Evolutionary conservation across 2,329 filamentous ascomycete genomes (phyloP).

Genomic region (Lecanicillium sp.): DNA sequence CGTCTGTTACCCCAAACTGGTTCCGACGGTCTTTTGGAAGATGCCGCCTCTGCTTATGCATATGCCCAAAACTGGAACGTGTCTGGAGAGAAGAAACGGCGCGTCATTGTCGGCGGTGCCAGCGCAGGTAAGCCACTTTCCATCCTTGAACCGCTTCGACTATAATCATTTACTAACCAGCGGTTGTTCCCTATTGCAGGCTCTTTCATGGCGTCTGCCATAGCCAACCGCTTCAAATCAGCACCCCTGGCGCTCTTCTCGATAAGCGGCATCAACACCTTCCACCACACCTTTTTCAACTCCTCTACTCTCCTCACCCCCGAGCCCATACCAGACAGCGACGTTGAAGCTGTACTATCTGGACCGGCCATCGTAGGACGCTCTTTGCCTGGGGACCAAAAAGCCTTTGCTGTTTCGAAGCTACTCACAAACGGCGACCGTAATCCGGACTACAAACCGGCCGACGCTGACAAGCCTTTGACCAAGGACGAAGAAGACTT

Average conservation of each 20-base stretch:
- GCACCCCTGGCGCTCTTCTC: conserved; percentile 24
- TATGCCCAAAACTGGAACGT: conserved; percentile 19
- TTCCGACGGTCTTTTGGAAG: conserved; percentile 19
- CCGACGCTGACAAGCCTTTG: background rate
- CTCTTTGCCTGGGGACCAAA: conserved; percentile 3
- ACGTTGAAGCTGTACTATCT: conserved; percentile 15
- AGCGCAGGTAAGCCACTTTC: conserved; percentile 20
- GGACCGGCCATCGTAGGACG: conserved; percentile 17
- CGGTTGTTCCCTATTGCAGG: conserved; percentile 12
- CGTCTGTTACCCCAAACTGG: conserved; percentile 25
- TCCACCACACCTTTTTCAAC: conserved; percentile 26
- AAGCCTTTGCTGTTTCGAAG: conserved; percentile 14
- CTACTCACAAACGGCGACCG: conserved; percentile 19
- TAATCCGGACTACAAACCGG: conserved; percentile 14
- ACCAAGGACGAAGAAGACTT: background rate
- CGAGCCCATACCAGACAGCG: conserved; percentile 16
- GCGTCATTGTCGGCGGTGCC: conserved; percentile 23
- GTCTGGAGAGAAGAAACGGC: conserved; percentile 10
- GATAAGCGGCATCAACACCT: conserved; percentile 26
- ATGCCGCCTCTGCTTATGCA: conserved; percentile 21
- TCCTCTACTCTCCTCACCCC: conserved; percentile 21
- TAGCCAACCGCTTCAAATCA: conserved; percentile 20
- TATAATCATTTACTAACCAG: background rate
- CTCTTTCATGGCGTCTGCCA: conserved; percentile 21
- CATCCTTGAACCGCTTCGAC: background rate